These are phyloP conservation scores for Suhomyces sp. DNA, from an alignment of 805 yeast species.

Conservation along the genomic window DNA sequence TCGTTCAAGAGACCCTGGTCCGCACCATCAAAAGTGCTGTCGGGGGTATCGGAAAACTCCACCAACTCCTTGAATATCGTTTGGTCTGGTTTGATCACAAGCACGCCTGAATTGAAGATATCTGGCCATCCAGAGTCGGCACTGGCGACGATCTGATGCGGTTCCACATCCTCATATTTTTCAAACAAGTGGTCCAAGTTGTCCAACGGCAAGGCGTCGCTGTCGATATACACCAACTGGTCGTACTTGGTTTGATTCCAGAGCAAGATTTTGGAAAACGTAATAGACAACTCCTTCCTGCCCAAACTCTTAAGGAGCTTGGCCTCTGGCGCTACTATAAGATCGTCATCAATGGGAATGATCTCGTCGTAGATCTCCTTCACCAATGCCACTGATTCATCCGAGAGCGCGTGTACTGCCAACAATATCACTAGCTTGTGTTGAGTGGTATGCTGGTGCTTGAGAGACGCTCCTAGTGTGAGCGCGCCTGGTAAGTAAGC, in stretches of 20 bases:
- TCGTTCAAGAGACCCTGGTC: conserved; percentile 39
- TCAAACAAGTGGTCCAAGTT: conserved; percentile 23
- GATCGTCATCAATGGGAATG: conserved; percentile 18
- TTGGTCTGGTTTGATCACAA: conserved; percentile 21
- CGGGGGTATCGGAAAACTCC: conserved; percentile 8
- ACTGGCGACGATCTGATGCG: conserved; percentile 17
- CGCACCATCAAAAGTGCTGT: conserved; percentile 33
- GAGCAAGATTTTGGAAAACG: conserved; percentile 25
- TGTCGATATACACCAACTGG: conserved; percentile 24
- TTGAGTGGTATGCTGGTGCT: conserved; percentile 13
- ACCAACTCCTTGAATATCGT: conserved; percentile 17
- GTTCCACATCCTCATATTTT: conserved; percentile 7
- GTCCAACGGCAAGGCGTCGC: conserved; percentile 26
- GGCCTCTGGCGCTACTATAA: conserved; percentile 16
- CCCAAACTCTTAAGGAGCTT: conserved; percentile 22
- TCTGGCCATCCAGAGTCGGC: conserved; percentile 37
- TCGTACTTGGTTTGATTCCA: conserved; percentile 24
- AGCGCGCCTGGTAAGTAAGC: conserved; percentile 38
- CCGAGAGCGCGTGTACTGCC: conserved; percentile 12
- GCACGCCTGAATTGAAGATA: conserved; percentile 29
- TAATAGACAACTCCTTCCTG: conserved; percentile 24
- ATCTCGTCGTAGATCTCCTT: conserved; percentile 23
- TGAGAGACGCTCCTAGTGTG: conserved; percentile 25
- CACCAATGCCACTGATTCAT: conserved; percentile 19
- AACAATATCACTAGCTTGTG: conserved; percentile 20